Base-by-base conservation (phyloP, 768 basidiomycete genomes). In the Krasilnikovozyma curviuscula region DNA sequence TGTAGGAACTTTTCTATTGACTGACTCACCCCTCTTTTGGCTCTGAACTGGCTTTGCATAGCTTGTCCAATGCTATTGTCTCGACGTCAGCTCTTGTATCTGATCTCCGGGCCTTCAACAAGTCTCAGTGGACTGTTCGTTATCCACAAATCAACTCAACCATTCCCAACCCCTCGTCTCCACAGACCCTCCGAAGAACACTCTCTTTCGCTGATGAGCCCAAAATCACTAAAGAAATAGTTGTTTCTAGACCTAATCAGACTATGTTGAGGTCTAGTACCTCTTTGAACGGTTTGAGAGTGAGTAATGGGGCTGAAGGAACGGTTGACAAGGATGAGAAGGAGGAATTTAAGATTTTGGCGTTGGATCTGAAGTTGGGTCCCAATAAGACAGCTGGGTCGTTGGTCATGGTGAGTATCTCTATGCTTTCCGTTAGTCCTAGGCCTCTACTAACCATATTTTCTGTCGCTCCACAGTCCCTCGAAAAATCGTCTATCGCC, bases 401-500 rank as follows among this genome's bases (percentile, higher is more conserved):
- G 1, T 76, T 98, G 32, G 85, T 97, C 52, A 77, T 82, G 3
- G n/a, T n/a, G n/a, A n/a, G n/a, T n/a, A n/a, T n/a, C n/a, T n/a
- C n/a, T n/a, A n/a, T n/a, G n/a, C n/a, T n/a, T n/a, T n/a, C n/a
- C n/a, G n/a, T n/a, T n/a, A n/a, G n/a, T n/a, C n/a, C n/a, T n/a
- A n/a, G n/a, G n/a, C n/a, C n/a, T n/a, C n/a, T n/a, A n/a, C n/a
- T n/a, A n/a, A n/a, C n/a, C n/a, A n/a, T n/a, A n/a, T n/a, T n/a
- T n/a, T n/a, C n/a, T n/a, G n/a, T n/a, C n/a, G n/a, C n/a, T n/a
- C n/a, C n/a, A n/a, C n/a, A n/a, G n/a, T 83, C 88, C 53, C 77
- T 98, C 46, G 86, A 95, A 68, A 86, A 84, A 59, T 72, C 77
- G 3, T 91, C 88, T 27, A 86, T 97, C 53, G 83, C 89, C 39